These are phyloP conservation scores for Talaromyces borbonicus DNA, from an alignment of 495 filamentous ascomycete species.

Conservation along the genomic window DNA sequence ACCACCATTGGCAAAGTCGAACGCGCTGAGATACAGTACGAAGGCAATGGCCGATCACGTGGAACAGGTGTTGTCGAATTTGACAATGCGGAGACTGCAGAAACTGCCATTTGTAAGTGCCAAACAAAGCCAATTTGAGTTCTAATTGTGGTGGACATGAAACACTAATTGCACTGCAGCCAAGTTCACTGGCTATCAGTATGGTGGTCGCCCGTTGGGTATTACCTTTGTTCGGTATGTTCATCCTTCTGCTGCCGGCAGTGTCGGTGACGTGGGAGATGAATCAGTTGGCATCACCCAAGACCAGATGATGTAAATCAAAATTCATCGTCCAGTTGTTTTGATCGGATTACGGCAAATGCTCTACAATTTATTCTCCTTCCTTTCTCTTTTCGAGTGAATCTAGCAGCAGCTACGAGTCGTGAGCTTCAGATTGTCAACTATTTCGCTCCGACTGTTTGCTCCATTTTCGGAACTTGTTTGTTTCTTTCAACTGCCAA, in stretches of 20 bases:
- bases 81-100: constrained; percentile 70
- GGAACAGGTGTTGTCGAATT: constrained; percentile 95
- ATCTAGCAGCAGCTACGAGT: too few relatives aligned
- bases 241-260: constrained; percentile 49
- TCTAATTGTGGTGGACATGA: not conserved
- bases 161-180: constrained; percentile 34
- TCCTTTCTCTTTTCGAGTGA: not conserved
- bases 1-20: constrained; percentile 97
- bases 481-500: too few relatives aligned
- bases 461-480: too few relatives aligned
- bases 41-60: constrained; percentile 88
- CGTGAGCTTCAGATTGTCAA: too few relatives aligned
- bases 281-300: constrained; percentile 71
- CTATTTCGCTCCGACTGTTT: too few relatives aligned
- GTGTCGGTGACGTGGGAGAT: constrained; percentile 71
- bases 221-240: constrained; percentile 87
- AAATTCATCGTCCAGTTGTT: not conserved
- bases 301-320: constrained; percentile 88
- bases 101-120: constrained; percentile 71
- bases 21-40: constrained; percentile 96
- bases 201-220: constrained; percentile 88
- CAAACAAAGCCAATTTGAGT: not conserved
- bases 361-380: too few relatives aligned
- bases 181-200: constrained; percentile 96
- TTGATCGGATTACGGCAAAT: constrained; percentile 1